Evolutionary conservation across 1,284 basidiomycete genomes (phyloP), one percentile per base, ranked within the genome.

Genomic region (Ceratobasidium sp.): DNA sequence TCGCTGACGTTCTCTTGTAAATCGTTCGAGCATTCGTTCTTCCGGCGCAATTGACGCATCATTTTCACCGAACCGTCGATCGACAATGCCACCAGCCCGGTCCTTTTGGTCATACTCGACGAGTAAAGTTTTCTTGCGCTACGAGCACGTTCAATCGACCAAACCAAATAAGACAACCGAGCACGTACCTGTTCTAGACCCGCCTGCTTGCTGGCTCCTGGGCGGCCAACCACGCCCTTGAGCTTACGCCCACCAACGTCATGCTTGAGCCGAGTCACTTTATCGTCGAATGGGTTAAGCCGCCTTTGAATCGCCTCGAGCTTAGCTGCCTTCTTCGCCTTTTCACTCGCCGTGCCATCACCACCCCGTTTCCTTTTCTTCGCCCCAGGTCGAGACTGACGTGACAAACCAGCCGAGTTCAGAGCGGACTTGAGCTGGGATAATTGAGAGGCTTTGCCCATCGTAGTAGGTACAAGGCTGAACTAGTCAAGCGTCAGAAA

Each of bases 21-120:
- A 99, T 46, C 98, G 91, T 83, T 98, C 96, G 34, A 99, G 87
- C 91, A 98, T 98, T 77, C 95, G 93, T 79, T 99, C 97, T 81
- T 99, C 98, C 19, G 95, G 86, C 11, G 92, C 92, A 87, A 99
- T 90, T 11, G 89, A 88, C 1, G 96, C 90, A 79, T 99, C 91
- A 79, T 93, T 92, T 87, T 99, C 98, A 83, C 98, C 98, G 79
- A 99, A 98, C 49, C 98, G 92, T 73, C 95, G 89, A 83, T 99
- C 98, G 71, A 97, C 84, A 77, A 99, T 92, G 4, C 94, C 93
- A 11, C 96, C 96, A 14, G 92, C 89, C 78, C 91, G 92, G 62
- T 88, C 89, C 79, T 87, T 89, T 77, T 91, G 88, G 68, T 95
- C 88, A 39, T 90, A 90, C 83, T 98, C 96, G 71, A 96, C 96